These are phyloP conservation scores for Scheffersomyces cryptocercus DNA, from an alignment of 1,139 yeast genomes.

Conservation along the genomic window DNA sequence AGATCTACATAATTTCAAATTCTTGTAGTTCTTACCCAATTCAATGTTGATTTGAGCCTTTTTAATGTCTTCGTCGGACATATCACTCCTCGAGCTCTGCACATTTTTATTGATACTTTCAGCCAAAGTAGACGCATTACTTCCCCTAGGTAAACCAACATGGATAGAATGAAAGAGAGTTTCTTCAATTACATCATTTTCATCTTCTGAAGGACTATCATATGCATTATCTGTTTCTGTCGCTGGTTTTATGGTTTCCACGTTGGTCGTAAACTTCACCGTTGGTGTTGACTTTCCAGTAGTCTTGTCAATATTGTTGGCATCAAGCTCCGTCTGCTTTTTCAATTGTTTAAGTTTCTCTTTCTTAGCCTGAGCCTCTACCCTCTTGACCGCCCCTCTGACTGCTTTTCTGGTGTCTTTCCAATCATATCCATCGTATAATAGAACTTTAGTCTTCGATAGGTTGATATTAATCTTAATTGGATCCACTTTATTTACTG, in stretches of 20 bases:
- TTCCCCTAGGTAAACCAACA: slow-evolving; percentile 57
- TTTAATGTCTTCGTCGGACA: slow-evolving; percentile 8
- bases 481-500: slow-evolving; percentile 21
- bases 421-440: slow-evolving; percentile 96
- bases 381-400: slow-evolving; percentile 58
- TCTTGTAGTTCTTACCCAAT: slow-evolving; percentile 32
- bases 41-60: slow-evolving; percentile 20
- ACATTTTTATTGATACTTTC: slow-evolving; percentile 52
- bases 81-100: slow-evolving; percentile 26
- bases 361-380: slow-evolving; percentile 49
- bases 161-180: slow-evolving; percentile 74
- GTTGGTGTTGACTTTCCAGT: slow-evolving; percentile 1
- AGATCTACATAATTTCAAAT: slow-evolving; percentile 66
- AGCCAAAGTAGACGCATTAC: slow-evolving; percentile 49
- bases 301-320: not conserved
- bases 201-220: slow-evolving; percentile 21
- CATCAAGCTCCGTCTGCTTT: slow-evolving; percentile 3
- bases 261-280: slow-evolving; percentile 4
- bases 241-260: not conserved
- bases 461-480: slow-evolving; percentile 34
- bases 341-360: slow-evolving; percentile 21
- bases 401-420: slow-evolving; percentile 70
- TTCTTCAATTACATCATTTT: slow-evolving; percentile 50
- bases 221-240: slow-evolving; percentile 11
- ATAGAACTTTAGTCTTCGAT: slow-evolving; percentile 47